Percentiles rank a stretch among this genome's conserved stretches.
Evolutionary conservation across 2,329 filamentous ascomycete species (phyloP).

Genomic region (Colletotrichum lini): DNA sequence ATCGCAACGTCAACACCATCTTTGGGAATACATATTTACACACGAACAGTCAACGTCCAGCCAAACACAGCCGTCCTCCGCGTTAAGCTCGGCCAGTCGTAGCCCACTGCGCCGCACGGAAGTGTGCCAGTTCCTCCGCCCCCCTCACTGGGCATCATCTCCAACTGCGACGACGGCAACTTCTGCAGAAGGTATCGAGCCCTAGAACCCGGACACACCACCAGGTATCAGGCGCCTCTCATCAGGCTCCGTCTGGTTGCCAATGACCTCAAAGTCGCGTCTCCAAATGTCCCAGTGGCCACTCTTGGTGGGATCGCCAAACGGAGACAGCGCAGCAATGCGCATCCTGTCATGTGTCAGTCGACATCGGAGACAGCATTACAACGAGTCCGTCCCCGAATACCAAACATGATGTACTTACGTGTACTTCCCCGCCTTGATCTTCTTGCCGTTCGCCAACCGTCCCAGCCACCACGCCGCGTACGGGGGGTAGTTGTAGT

Average conservation of each 20-base stretch:
- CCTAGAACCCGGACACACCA: no score
- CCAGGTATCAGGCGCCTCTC: rapidly evolving
- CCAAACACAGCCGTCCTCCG: rapidly evolving
- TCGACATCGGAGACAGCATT: background rate
- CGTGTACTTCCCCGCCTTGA: constrained; percentile 38
- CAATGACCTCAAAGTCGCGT: constrained; percentile 2
- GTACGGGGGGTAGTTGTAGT: constrained; percentile 20
- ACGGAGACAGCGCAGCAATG: constrained; percentile 37
- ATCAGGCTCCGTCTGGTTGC: background rate
- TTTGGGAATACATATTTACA: background rate
- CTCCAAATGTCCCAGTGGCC: constrained; percentile 36
- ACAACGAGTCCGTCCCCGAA: rapidly evolving
- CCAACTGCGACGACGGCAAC: no score
- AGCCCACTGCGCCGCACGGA: background rate
- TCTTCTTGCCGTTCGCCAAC: constrained; percentile 29
- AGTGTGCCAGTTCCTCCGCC: background rate
- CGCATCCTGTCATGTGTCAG: constrained; percentile 19
- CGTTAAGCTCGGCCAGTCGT: no score
- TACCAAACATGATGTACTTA: background rate
- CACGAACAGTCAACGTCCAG: background rate
- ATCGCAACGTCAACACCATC: no score
- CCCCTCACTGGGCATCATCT: background rate
- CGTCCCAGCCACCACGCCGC: constrained; percentile 36
- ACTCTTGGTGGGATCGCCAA: constrained; percentile 25
- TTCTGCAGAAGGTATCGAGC: background rate